Base-by-base conservation (phyloP, 2,329 filamentous ascomycete genomes). In the Chaetomiaceae sp. region DNA sequence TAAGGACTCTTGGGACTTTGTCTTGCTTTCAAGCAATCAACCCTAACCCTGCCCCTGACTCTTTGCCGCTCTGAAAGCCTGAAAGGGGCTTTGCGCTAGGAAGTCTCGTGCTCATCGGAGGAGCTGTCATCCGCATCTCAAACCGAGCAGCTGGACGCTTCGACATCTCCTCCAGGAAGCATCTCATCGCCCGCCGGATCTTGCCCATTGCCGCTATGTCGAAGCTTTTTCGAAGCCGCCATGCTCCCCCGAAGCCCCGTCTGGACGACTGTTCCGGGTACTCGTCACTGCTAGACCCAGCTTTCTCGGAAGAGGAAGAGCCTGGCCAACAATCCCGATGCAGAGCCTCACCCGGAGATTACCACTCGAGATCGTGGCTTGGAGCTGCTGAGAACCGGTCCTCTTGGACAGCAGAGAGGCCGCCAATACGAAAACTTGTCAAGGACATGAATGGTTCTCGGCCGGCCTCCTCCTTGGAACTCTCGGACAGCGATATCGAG, bases 401-500 rank as follows among this genome's bases (percentile, higher is more conserved):
- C 0, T 58, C 56, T 6, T 53, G 54, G 46, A 45, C 43, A 4
- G 59, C 53, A 29, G 61, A 61, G 27, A 55, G 62, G 17, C 59
- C 55, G 15, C 61, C 60, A 15, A 48, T 57, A 3, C 56, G 63
- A 25, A 63, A 63, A 47, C 58, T 63, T 4, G 56, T 62, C 37
- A 63, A 63, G 37, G 60, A 62, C 8, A 60, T 56, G 47, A 60
- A 59, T 34, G 59, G 60, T 14, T 58, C 56, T 14, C 46, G 60
- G 42, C 61, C 60, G 12, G 58, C 55, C 8, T 61, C 54, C 22
- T 61, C 59, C 1, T 23, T 59, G 22, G 60, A 61, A 37, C 54
- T 64, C 19, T 58, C 59, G 27, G 61, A 61, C 17, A 62, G 54
- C 49, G 58, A 63, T 7, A 50, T 27, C 2, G 61, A 57, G 47